These are phyloP conservation scores for Adansonia grandidieri DNA, from an alignment of 441 rosid genomes.

Conservation along the genomic window DNA sequence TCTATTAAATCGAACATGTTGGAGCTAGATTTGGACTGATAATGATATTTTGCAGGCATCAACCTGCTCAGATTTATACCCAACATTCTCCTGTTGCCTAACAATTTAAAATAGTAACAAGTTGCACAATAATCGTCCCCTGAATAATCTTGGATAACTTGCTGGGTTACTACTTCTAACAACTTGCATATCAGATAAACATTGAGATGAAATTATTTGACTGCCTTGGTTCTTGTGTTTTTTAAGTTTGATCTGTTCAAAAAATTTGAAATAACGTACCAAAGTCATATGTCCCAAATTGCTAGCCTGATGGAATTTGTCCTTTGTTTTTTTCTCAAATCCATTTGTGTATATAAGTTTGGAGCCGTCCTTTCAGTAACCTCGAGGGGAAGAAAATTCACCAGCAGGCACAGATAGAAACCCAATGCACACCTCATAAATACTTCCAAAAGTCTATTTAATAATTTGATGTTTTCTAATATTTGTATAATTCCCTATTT, in stretches of 20 bases:
- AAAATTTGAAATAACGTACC: neutral
- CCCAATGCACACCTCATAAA: neutral
- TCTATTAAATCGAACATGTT: neutral
- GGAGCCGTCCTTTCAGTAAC: constrained; percentile 20
- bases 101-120: neutral
- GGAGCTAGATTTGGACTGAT: neutral
- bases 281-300: neutral
- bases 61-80: neutral
- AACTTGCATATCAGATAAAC: neutral
- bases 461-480: neutral
- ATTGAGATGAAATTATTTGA: neutral
- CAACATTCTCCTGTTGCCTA: neutral
- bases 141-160: neutral
- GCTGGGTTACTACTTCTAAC: neutral
- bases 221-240: neutral
- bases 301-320: neutral
- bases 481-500: neutral
- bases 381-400: neutral
- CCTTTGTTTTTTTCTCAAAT: neutral
- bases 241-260: neutral
- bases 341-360: neutral
- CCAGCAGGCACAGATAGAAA: constrained; percentile 8
- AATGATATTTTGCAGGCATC: neutral
- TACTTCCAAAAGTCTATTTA: constrained; percentile 28
- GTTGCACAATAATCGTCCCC: neutral